These are phyloP conservation scores for Chlorella sorokiniana DNA, from an alignment of 139 green algal genomes.

Conservation along the genomic window DNA sequence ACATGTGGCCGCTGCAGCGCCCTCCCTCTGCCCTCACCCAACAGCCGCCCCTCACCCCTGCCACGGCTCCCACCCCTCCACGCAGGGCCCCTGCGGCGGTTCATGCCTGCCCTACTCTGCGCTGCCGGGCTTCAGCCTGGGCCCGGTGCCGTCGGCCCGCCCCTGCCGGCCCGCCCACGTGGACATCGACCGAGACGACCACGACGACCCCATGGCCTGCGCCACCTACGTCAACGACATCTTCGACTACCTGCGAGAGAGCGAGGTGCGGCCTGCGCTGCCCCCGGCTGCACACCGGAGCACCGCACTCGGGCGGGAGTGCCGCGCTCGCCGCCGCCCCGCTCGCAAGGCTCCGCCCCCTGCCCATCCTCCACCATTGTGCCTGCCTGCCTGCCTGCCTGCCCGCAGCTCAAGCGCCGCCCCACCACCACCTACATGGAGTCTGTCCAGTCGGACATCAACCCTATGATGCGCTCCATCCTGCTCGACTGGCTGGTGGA, in stretches of 20 bases:
- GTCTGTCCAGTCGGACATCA: conserved; percentile 87
- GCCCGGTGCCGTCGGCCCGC: background rate
- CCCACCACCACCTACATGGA: conserved; percentile 77
- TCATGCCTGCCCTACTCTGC: background rate
- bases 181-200: conserved; percentile 75
- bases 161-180: conserved; percentile 12
- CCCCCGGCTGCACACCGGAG: too few species aligned
- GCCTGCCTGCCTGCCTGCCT: background rate
- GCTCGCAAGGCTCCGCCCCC: too few species aligned
- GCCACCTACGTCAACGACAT: conserved; percentile 78
- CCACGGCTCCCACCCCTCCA: too few species aligned
- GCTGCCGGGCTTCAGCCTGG: background rate
- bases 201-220: conserved; percentile 76
- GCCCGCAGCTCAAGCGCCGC: conserved; percentile 61
- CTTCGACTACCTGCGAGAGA: conserved; percentile 70
- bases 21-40: too few species aligned
- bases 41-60: too few species aligned
- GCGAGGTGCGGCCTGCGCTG: conserved; percentile 19
- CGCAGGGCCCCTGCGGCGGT: background rate
- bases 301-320: too few species aligned
- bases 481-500: conserved; percentile 98
- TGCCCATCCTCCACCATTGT: background rate
- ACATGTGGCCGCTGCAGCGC: too few species aligned
- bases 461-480: conserved; percentile 90
- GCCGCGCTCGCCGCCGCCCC: too few species aligned